Evolutionary conservation across 495 filamentous ascomycete genomes (phyloP).

Genomic region (Penicillium psychrofluorescens): DNA sequence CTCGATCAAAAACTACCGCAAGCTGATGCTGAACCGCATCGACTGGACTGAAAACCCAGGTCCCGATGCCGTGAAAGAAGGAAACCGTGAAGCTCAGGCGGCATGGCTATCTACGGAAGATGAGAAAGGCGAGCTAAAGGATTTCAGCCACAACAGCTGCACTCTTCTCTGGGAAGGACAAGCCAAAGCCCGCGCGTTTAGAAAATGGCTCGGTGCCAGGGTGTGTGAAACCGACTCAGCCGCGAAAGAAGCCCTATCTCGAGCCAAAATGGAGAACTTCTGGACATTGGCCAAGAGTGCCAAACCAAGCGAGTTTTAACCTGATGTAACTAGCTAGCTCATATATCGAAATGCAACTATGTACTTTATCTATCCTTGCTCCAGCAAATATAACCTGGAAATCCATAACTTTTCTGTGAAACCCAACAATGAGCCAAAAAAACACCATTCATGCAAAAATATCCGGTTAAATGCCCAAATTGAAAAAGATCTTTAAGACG

Average conservation of each 20-base stretch:
- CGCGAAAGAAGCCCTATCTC: slow-evolving; percentile 70
- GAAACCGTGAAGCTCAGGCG: slow-evolving; percentile 52
- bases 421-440: slow-evolving; percentile 4
- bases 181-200: slow-evolving; percentile 67
- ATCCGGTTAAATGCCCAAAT: slow-evolving; percentile 4
- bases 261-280: slow-evolving; percentile 88
- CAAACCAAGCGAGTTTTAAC: slow-evolving; percentile 31
- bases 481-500: slow-evolving; percentile 16
- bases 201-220: slow-evolving; percentile 71
- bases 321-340: neutral
- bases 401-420: slow-evolving; percentile 9
- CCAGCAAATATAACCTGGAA: slow-evolving; percentile 1
- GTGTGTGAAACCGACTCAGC: slow-evolving; percentile 83
- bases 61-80: slow-evolving; percentile 53
- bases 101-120: slow-evolving; percentile 73
- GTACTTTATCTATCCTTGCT: slow-evolving; percentile 12
- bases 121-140: slow-evolving; percentile 71
- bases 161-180: slow-evolving; percentile 82
- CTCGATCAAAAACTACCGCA: slow-evolving; percentile 73
- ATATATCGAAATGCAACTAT: slow-evolving; percentile 4
- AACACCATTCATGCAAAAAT: slow-evolving; percentile 24
- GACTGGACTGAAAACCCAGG: slow-evolving; percentile 87
- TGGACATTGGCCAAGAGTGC: slow-evolving; percentile 87
- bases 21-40: slow-evolving; percentile 86
- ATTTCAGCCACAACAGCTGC: slow-evolving; percentile 73